A percentile compares a stretch with the other conserved stretches of the same genome.
Evolutionary conservation across 148 eudicot species (phyloP).

Genomic region (Diospyros lotus): DNA sequence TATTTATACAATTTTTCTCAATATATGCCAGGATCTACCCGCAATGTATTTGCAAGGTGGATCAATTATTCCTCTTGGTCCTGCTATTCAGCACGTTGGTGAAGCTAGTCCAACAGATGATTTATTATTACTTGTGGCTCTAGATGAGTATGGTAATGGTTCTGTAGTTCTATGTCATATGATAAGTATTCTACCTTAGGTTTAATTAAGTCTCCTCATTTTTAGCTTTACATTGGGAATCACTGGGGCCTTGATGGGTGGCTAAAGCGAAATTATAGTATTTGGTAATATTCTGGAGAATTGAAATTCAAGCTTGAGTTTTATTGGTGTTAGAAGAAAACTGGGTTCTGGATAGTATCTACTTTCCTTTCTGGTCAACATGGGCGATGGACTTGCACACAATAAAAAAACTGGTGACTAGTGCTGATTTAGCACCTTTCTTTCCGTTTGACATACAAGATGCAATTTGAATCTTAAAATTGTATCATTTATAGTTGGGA

Average conservation of each 20-base stretch:
- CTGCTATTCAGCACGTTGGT: constrained; percentile 74
- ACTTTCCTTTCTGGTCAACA: too few species aligned
- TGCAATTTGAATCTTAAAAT: too few species aligned
- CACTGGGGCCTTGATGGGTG: neutral
- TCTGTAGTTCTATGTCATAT: constrained; percentile 4
- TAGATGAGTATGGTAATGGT: constrained; percentile 77
- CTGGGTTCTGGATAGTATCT: neutral
- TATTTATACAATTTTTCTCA: constrained; percentile 10
- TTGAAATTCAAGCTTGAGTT: neutral
- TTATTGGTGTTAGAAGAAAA: neutral
- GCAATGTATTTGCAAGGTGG: constrained; percentile 79
- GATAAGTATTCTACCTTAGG: neutral
- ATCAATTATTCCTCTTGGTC: constrained; percentile 76
- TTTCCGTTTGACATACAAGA: too few species aligned
- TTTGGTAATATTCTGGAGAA: neutral
- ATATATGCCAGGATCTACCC: constrained; percentile 68
- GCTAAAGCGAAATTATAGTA: neutral
- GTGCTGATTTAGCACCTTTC: too few species aligned
- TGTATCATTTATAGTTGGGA: neutral
- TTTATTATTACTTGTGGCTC: constrained; percentile 71
- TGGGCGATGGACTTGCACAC: too few species aligned
- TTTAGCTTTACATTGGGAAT: neutral
- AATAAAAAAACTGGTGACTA: too few species aligned
- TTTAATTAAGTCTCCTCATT: neutral
- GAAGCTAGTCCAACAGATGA: constrained; percentile 79